These are phyloP conservation scores for Pseudogymnoascus sp. DNA, from an alignment of 2,329 filamentous ascomycete genomes.

Conservation along the genomic window DNA sequence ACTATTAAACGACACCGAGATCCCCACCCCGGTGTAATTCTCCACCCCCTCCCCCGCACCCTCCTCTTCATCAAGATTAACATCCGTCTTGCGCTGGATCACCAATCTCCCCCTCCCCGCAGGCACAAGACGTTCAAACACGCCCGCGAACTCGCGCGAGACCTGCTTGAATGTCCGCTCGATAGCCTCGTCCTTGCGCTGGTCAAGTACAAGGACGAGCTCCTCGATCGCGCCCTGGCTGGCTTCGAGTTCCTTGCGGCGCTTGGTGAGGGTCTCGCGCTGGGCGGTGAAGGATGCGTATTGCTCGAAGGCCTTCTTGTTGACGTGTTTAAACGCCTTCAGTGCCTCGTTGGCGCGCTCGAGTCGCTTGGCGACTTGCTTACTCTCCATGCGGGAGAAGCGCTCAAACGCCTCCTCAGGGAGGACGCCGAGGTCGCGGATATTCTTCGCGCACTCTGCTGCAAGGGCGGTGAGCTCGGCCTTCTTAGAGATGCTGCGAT, in stretches of 20 bases:
- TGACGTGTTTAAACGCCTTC: slow-evolving; percentile 96
- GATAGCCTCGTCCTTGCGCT: slow-evolving; percentile 95
- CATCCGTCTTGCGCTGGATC: slow-evolving; percentile 85
- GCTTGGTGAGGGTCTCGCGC: slow-evolving; percentile 77
- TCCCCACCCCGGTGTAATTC: slow-evolving; percentile 93
- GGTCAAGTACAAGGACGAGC: slow-evolving; percentile 85
- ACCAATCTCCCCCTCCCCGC: slow-evolving; percentile 86
- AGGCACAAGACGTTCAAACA: slow-evolving; percentile 92
- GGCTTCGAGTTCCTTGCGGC: slow-evolving; percentile 78
- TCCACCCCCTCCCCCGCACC: slow-evolving; percentile 72
- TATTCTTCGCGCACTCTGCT: slow-evolving; percentile 77
- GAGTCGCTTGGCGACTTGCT: slow-evolving; percentile 65
- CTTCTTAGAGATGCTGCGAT: slow-evolving; percentile 86
- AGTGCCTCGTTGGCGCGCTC: slow-evolving; percentile 88
- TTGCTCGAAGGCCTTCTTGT: slow-evolving; percentile 99
- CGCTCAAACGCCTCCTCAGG: slow-evolving; percentile 91
- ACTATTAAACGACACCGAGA: slow-evolving; percentile 97
- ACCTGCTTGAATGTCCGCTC: slow-evolving; percentile 98
- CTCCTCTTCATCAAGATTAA: slow-evolving; percentile 56
- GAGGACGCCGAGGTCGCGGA: slow-evolving; percentile 85
- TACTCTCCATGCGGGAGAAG: slow-evolving; percentile 76
- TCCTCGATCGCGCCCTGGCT: slow-evolving; percentile 85
- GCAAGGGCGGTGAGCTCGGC: slow-evolving; percentile 71
- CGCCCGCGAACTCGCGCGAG: slow-evolving; percentile 81
- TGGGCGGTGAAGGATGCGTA: slow-evolving; percentile 96